A percentile compares a stretch with the other conserved stretches of the same genome.
Evolutionary conservation across 1,284 basidiomycete species (phyloP).

Genomic region (Tranzscheliella williamsii): DNA sequence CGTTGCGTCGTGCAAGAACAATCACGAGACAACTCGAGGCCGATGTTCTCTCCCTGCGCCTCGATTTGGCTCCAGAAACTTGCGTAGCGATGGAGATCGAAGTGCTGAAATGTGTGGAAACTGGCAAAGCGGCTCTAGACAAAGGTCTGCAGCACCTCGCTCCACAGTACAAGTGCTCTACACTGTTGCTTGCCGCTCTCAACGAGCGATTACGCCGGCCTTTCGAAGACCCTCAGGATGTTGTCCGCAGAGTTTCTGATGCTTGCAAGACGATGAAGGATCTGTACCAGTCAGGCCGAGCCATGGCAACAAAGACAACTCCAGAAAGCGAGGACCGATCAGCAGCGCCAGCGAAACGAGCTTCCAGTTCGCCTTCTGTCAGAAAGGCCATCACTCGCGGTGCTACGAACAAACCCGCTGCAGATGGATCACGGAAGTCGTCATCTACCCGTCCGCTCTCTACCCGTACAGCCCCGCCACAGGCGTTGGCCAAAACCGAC

Average conservation of each 20-base stretch:
- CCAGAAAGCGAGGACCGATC: too few relatives aligned
- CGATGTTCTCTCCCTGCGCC: conserved; percentile 21
- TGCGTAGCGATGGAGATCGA: conserved; percentile 7
- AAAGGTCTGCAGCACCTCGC: conserved; percentile 11
- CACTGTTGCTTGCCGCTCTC: conserved; percentile 14
- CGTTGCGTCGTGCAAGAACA: conserved; percentile 36
- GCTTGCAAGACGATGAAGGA: conserved; percentile 13
- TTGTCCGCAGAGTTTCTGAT: conserved; percentile 14
- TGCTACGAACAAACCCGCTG: too few relatives aligned
- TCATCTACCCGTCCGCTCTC: too few relatives aligned
- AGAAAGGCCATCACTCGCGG: too few relatives aligned
- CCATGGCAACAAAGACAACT: too few relatives aligned
- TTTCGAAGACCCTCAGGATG: conserved; percentile 6
- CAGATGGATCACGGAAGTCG: too few relatives aligned
- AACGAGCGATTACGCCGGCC: conserved; percentile 20
- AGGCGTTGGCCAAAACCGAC: neutral
- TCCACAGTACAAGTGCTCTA: conserved; percentile 29
- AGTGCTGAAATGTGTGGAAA: conserved; percentile 14
- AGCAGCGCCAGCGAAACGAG: too few relatives aligned
- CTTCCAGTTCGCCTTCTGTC: too few relatives aligned
- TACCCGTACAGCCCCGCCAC: conserved; percentile 19
- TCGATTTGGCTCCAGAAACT: conserved; percentile 8
- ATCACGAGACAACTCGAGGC: conserved; percentile 30
- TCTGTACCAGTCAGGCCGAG: too few relatives aligned
- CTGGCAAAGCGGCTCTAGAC: conserved; percentile 4